Conservation (phyloP, 2,329 filamentous ascomycete genomes). For the Cladosporium colombiae region DNA sequence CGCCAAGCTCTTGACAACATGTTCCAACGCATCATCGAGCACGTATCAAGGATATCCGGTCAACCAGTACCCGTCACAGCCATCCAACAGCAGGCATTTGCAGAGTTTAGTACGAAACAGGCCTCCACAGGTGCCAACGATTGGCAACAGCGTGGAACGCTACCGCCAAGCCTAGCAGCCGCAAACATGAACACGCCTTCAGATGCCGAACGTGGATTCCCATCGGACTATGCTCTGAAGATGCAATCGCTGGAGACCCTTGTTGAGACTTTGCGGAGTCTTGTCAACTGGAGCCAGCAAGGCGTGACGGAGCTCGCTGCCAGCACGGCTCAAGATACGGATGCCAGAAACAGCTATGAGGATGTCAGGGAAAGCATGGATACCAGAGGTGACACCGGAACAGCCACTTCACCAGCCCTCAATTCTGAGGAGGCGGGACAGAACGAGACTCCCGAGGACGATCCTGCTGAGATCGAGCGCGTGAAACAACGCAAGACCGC, state of each 20-base stretch:
- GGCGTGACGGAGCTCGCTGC: slow-evolving; percentile 52
- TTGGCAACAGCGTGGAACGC: slow-evolving; percentile 82
- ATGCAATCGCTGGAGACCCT: slow-evolving; percentile 84
- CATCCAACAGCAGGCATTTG: slow-evolving; percentile 80
- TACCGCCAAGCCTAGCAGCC: slow-evolving; percentile 84
- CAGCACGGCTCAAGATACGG: slow-evolving; percentile 39
- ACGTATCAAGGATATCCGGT: slow-evolving; percentile 84
- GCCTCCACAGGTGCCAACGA: slow-evolving; percentile 53
- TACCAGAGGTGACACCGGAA: slow-evolving; percentile 55
- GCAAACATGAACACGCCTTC: slow-evolving; percentile 62
- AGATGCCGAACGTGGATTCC: slow-evolving; percentile 66
- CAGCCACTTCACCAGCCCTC: slow-evolving; percentile 45
- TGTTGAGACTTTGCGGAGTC: slow-evolving; percentile 82
- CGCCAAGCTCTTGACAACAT: slow-evolving; percentile 91
- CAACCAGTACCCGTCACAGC: slow-evolving; percentile 73
- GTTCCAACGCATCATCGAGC: slow-evolving; percentile 91
- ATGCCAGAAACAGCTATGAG: slow-evolving; percentile 56
- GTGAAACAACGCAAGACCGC: slow-evolving; percentile 94
- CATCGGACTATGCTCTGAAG: slow-evolving; percentile 89
- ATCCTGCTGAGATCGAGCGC: slow-evolving; percentile 90
- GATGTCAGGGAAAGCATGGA: slow-evolving; percentile 76
- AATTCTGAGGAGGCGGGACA: slow-evolving; percentile 41
- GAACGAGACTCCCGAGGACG: slow-evolving; percentile 66
- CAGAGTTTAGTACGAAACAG: slow-evolving; percentile 69
- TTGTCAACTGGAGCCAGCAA: slow-evolving; percentile 90